Evolutionary conservation across 768 basidiomycete species (phyloP).

Genomic region (Hemileccinum rubropunctum): DNA sequence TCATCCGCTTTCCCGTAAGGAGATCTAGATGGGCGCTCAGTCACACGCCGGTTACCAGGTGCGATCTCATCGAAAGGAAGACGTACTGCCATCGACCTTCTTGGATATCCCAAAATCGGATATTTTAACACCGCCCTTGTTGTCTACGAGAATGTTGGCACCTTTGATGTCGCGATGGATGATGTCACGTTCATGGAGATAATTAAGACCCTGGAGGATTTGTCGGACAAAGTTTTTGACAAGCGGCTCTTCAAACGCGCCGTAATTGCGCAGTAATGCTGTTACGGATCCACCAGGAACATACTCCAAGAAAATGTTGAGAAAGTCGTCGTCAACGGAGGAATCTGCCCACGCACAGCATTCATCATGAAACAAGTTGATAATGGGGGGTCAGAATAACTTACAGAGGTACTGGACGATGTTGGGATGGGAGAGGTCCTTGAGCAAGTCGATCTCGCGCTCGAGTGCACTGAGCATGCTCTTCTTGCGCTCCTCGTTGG

Average conservation of each 20-base stretch:
- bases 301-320: conserved; percentile 97
- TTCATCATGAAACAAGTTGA: not conserved
- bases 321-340: conserved; percentile 81
- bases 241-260: conserved; percentile 90
- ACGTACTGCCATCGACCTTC: conserved; percentile 94
- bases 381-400: conserved; percentile 27
- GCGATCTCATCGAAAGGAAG: not conserved
- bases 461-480: conserved; percentile 90
- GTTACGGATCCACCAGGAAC: conserved; percentile 95
- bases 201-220: conserved; percentile 84
- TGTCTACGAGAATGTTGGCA: conserved; percentile 96
- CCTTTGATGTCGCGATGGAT: conserved; percentile 99
- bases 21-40: conserved; percentile 31
- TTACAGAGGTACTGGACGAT: conserved; percentile 97
- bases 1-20: conserved; percentile 62
- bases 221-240: conserved; percentile 93
- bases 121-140: conserved; percentile 96
- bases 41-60: conserved; percentile 16
- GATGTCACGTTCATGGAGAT: conserved; percentile 90
- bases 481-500: conserved; percentile 91
- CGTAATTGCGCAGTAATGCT: conserved; percentile 84
- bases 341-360: conserved; percentile 60
- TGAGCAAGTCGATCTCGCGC: conserved; percentile 90
- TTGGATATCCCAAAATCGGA: conserved; percentile 97
- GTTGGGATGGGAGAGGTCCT: conserved; percentile 90